phyloP scores from a whole-genome alignment of 768 basidiomycete species.

The Lactifluus subvellereus region DNA sequence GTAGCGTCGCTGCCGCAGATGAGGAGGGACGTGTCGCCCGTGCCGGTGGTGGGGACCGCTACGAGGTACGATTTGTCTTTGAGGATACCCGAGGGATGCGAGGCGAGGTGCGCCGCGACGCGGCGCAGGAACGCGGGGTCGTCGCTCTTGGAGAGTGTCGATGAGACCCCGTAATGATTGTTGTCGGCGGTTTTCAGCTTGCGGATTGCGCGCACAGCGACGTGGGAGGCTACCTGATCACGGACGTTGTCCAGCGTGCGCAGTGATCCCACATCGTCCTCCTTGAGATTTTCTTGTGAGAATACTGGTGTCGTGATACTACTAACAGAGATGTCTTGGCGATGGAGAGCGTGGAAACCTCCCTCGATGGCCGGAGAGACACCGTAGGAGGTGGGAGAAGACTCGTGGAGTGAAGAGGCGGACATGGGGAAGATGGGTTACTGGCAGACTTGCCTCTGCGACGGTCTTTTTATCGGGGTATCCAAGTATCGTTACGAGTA shows the following conservation, averaged over 20 bases:
- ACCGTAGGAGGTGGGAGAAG: slow-evolving; percentile 22
- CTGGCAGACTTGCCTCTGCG: background rate
- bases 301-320: slow-evolving; percentile 21
- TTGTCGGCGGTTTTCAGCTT: slow-evolving; percentile 47
- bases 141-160: slow-evolving; percentile 52
- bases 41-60: slow-evolving; percentile 46
- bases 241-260: slow-evolving; percentile 58
- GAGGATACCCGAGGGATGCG: slow-evolving; percentile 39
- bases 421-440: slow-evolving; percentile 1
- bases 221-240: slow-evolving; percentile 50
- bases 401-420: slow-evolving; percentile 2
- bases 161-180: slow-evolving; percentile 51
- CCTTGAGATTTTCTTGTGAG: slow-evolving; percentile 4
- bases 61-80: slow-evolving; percentile 40
- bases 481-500: background rate
- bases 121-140: slow-evolving; percentile 52
- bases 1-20: slow-evolving; percentile 51
- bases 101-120: slow-evolving; percentile 49
- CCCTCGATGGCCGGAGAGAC: slow-evolving; percentile 9
- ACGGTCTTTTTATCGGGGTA: background rate
- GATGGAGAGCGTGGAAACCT: slow-evolving; percentile 6
- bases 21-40: slow-evolving; percentile 38
- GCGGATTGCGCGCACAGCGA: slow-evolving; percentile 50
- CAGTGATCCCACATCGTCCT: slow-evolving; percentile 2
- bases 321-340: slow-evolving; percentile 9